Conservation (phyloP, 257 asterid genomes). For the Verbascum thapsus region DNA sequence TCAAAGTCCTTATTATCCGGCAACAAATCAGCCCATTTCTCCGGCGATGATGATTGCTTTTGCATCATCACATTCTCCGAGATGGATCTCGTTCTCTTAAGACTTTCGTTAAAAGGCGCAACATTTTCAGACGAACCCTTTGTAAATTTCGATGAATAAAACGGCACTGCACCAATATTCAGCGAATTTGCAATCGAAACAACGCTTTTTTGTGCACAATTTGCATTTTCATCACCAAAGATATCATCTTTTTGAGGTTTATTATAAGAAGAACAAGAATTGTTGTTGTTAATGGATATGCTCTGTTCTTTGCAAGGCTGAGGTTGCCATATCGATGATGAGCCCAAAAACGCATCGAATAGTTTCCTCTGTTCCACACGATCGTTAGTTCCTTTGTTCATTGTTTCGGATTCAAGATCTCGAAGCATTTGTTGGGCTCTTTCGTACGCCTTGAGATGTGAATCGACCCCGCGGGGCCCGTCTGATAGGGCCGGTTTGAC, state of each 20-base stretch:
- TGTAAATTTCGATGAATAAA: slow-evolving; percentile 45
- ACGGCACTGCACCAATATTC: slow-evolving; percentile 77
- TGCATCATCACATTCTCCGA: slow-evolving; percentile 28
- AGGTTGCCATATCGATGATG: slow-evolving; percentile 98
- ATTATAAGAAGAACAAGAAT: neutral
- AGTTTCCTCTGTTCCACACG: slow-evolving; percentile 71
- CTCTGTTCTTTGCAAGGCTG: slow-evolving; percentile 80
- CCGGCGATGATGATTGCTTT: slow-evolving; percentile 48
- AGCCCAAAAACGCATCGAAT: slow-evolving; percentile 79
- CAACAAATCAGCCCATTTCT: slow-evolving; percentile 58
- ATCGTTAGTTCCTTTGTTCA: slow-evolving; percentile 53
- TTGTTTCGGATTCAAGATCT: slow-evolving; percentile 86
- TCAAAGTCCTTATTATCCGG: slow-evolving; percentile 84
- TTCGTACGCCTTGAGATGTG: slow-evolving; percentile 96
- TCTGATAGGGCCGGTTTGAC: slow-evolving; percentile 85
- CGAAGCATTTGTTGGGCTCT: slow-evolving; percentile 92
- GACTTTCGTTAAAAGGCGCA: slow-evolving; percentile 40
- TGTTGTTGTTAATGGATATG: neutral
- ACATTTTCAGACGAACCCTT: slow-evolving; percentile 13
- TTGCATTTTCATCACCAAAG: slow-evolving; percentile 70
- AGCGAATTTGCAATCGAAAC: slow-evolving; percentile 44
- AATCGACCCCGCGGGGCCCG: slow-evolving; percentile 95
- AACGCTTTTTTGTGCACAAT: slow-evolving; percentile 20
- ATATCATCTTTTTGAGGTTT: slow-evolving; percentile 32
- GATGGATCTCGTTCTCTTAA: slow-evolving; percentile 72